Evolutionary conservation across 345 rosid genomes (phyloP).

Genomic region (Lepidium sativum): DNA sequence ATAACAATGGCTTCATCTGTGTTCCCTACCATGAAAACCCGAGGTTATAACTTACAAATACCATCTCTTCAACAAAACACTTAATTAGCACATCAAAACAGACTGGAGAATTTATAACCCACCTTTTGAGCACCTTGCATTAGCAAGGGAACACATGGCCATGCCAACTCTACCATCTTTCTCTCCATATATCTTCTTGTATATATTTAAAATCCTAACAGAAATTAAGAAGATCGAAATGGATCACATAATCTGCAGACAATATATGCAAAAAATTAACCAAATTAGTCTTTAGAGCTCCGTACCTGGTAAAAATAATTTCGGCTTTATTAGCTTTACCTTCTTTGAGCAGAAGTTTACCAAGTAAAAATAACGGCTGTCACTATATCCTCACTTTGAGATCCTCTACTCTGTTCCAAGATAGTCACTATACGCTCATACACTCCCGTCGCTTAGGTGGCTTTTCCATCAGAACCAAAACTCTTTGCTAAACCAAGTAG

Average conservation of each 20-base stretch:
- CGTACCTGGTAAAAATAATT: slow-evolving; percentile 47
- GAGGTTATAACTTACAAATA: not conserved
- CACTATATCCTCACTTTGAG: slow-evolving; percentile 65
- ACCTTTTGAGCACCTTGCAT: slow-evolving; percentile 76
- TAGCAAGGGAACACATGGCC: slow-evolving; percentile 79
- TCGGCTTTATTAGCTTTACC: slow-evolving; percentile 64
- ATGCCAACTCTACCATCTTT: slow-evolving; percentile 73
- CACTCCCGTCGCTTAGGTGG: slow-evolving; percentile 40
- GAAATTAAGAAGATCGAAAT: not conserved
- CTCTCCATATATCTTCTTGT: slow-evolving; percentile 52
- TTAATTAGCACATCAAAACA: not conserved
- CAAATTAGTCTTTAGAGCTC: not conserved
- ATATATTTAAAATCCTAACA: slow-evolving; percentile 54
- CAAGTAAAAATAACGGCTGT: slow-evolving; percentile 60
- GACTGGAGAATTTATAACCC: not conserved
- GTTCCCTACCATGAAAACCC: slow-evolving; percentile 42
- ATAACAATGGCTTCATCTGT: slow-evolving; percentile 56
- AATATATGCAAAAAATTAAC: not conserved
- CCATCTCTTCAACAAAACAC: slow-evolving; percentile 2
- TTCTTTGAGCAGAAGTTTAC: slow-evolving; percentile 68
- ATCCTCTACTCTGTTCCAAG: slow-evolving; percentile 59
- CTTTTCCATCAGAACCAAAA: slow-evolving; percentile 51
- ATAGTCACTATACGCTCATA: slow-evolving; percentile 49
- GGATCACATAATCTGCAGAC: not conserved
- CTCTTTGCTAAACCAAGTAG: slow-evolving; percentile 78